Percentiles rank a stretch among this genome's conserved stretches.
Conservation (phyloP, 2,329 filamentous ascomycete genomes). For the Pseudocercospora musae region DNA sequence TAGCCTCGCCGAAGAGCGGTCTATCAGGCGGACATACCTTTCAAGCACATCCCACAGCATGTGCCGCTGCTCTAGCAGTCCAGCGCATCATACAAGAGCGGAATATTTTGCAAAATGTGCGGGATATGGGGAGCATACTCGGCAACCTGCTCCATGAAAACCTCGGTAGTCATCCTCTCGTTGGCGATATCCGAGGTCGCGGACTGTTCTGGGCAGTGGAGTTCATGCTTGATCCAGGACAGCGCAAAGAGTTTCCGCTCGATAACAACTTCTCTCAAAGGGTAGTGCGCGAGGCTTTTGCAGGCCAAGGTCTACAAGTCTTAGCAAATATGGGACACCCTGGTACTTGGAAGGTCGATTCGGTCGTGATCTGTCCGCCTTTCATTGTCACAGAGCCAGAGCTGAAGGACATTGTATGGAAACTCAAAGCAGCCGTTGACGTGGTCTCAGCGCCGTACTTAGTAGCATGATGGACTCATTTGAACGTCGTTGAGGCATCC, state of each 20-base stretch:
- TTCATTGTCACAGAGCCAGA: not conserved
- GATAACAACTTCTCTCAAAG: conserved; percentile 1
- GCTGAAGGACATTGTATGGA: not conserved
- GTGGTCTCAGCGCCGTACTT: not conserved
- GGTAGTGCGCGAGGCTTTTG: not conserved
- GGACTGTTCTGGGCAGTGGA: conserved; percentile 50
- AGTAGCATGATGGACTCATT: not conserved
- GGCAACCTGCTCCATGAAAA: conserved; percentile 47
- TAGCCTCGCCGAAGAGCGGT: conserved; percentile 57
- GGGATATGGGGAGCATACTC: conserved; percentile 51
- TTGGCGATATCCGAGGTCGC: conserved; percentile 57
- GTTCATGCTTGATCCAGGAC: conserved; percentile 36
- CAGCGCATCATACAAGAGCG: conserved; percentile 56
- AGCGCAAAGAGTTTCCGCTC: not conserved
- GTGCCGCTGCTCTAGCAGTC: conserved; percentile 59
- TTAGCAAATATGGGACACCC: conserved; percentile 4
- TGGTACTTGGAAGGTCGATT: conserved; percentile 1
- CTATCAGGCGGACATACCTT: conserved; percentile 53
- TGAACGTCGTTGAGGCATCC: no score
- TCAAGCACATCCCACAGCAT: conserved; percentile 51
- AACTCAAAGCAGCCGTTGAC: not conserved
- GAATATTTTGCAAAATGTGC: conserved; percentile 55
- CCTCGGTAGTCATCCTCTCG: conserved; percentile 47
- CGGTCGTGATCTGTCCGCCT: not conserved
- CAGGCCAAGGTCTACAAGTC: not conserved